Base-by-base conservation (phyloP, 768 basidiomycete species). In the Pluteus cervinus region DNA sequence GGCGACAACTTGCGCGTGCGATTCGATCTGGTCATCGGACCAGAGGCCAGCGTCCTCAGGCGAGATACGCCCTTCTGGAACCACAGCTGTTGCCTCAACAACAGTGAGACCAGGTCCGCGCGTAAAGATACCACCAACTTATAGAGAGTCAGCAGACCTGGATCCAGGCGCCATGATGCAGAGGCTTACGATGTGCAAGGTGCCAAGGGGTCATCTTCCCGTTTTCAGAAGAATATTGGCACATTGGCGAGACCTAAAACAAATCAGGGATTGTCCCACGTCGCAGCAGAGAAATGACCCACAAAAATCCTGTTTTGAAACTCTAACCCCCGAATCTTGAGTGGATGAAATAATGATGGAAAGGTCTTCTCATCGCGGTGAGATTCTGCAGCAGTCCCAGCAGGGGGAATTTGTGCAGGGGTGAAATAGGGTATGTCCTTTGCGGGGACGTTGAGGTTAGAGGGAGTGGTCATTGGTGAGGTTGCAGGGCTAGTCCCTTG, bases 21-120 rank as follows among this genome's bases (percentile, higher is more conserved):
- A 46, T 11, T 55, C 63, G 44, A 60, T 67, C 25, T 85, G 83
- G 2, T 62, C 61, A 41, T 81, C 82, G 17, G 64, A 56, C 81
- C 82, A 85, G 37, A 85, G 50, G 5, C 81, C 82, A 7, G 57
- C 41, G 40, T 83, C 83, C 42, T 81, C 65, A 1, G 83, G 79
- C 0, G 76, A 71, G 55, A 82, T 82, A n/a, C 80, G 68, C 4
- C 76, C 76, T 49, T 76, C 68, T 1, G 73, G 68, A 6, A 63
- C 47, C 12, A 84, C 73, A 7, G 76, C 75, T 0, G 78, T 75
- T 1, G 82, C 83, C 56, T 89, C 86, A 16, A 82, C 58, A 29
- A 77, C 63, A 38, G 79, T 67, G 1, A 76, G 58, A 0, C 22
- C 6, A 23, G 20, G 11, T 7, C 12, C 5, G 9, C 25, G 33